A percentile compares a stretch with the other conserved stretches of the same genome.
Evolutionary conservation across 1,284 basidiomycete species (phyloP).

Genomic region (Sporisorium sorghi): DNA sequence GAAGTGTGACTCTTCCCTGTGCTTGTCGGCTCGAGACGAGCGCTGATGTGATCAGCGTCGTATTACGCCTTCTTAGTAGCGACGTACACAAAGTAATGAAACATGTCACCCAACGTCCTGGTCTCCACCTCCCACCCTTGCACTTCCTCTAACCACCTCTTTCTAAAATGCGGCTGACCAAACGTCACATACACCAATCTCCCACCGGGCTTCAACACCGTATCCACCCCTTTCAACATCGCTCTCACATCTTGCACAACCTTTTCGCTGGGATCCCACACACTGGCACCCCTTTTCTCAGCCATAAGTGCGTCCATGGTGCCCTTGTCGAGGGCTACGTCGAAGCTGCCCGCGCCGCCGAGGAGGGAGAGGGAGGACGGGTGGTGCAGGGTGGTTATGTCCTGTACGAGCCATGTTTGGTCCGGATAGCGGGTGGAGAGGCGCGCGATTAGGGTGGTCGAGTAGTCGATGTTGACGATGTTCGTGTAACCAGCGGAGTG

Average conservation of each 20-base stretch:
- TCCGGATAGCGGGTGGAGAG: slow-evolving; percentile 50
- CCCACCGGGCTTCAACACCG: slow-evolving; percentile 54
- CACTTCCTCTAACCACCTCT: slow-evolving; percentile 43
- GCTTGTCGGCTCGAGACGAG: no score
- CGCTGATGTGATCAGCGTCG: no score
- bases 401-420: slow-evolving; percentile 56
- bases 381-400: slow-evolving; percentile 57
- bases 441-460: slow-evolving; percentile 49
- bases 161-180: slow-evolving; percentile 64
- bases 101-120: slow-evolving; percentile 58
- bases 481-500: slow-evolving; percentile 47
- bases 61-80: slow-evolving; percentile 25
- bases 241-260: slow-evolving; percentile 45
- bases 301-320: slow-evolving; percentile 68
- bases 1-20: no score
- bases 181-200: slow-evolving; percentile 66
- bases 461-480: slow-evolving; percentile 62
- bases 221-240: slow-evolving; percentile 59
- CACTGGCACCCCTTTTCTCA: slow-evolving; percentile 43
- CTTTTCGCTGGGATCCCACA: slow-evolving; percentile 58
- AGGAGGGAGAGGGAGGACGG: slow-evolving; percentile 33
- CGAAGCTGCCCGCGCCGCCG: slow-evolving; percentile 50
- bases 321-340: slow-evolving; percentile 65
- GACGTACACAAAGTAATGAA: slow-evolving; percentile 66
- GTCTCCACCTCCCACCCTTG: slow-evolving; percentile 54